Conservation (phyloP, 2,329 filamentous ascomycete species). For the Fusarium sp. region DNA sequence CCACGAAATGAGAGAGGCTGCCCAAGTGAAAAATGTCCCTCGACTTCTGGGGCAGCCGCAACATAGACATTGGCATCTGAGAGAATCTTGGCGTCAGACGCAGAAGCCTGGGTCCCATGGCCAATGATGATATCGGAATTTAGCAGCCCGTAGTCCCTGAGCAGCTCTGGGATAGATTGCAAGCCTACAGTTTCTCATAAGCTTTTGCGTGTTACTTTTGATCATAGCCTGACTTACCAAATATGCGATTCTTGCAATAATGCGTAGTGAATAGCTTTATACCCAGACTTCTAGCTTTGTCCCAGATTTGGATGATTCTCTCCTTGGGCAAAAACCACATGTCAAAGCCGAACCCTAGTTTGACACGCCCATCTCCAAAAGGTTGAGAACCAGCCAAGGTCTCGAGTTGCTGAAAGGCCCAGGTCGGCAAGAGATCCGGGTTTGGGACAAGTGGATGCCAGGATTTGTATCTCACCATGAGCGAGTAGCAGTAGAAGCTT, state of each 20-base stretch:
- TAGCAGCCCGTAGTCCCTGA: background rate
- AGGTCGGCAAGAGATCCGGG: too few relatives aligned
- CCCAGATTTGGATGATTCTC: background rate
- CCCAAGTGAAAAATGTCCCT: background rate
- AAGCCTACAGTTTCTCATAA: background rate
- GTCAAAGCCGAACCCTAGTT: too few relatives aligned
- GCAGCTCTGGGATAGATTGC: background rate
- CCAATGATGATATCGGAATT: background rate
- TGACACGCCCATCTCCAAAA: too few relatives aligned
- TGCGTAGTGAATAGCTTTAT: conserved; percentile 18
- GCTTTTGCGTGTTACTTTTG: too few relatives aligned
- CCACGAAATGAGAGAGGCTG: background rate
- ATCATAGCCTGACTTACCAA: too few relatives aligned
- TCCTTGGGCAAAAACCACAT: background rate
- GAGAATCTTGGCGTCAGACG: background rate
- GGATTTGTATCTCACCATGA: too few relatives aligned
- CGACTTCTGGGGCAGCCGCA: background rate
- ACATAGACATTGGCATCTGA: background rate
- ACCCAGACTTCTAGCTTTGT: background rate
- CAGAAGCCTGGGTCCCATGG: background rate
- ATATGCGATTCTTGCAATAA: conserved; percentile 12
- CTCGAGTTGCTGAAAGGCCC: too few relatives aligned
- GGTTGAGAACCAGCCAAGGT: too few relatives aligned
- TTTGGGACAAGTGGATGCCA: too few relatives aligned
- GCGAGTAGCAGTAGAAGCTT: too few relatives aligned